Percentiles rank a stretch among this genome's conserved stretches.
These are phyloP conservation scores for Trichomonas vaginalis DNA, from an alignment of 208 protist species.

Conservation along the genomic window DNA sequence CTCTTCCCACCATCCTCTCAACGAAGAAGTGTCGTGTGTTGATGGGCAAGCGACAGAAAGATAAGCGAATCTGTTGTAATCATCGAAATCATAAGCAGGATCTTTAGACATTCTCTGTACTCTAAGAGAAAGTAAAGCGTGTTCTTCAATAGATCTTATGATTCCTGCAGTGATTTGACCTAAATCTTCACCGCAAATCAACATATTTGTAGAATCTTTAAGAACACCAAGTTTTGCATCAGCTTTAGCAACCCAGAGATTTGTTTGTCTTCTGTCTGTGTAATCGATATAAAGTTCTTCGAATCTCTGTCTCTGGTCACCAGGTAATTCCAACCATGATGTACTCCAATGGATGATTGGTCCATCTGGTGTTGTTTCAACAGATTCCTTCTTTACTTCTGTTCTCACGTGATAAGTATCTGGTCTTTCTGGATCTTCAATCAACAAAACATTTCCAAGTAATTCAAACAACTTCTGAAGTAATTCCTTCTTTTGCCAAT, in stretches of 20 bases:
- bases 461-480: not conserved
- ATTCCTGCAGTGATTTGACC: not conserved
- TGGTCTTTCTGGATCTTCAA: not conserved
- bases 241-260: not conserved
- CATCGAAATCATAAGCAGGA: not conserved
- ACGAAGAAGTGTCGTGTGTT: not conserved
- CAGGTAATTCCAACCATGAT: not conserved
- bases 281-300: not conserved
- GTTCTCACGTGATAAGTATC: not conserved
- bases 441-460: not conserved
- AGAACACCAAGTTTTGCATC: not conserved
- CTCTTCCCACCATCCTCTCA: not conserved
- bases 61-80: not conserved
- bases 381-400: not conserved
- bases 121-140: not conserved
- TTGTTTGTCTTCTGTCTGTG: not conserved
- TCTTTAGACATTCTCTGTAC: conserved; percentile 1
- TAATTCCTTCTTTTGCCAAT: not conserved
- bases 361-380: not conserved
- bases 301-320: not conserved
- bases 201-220: not conserved
- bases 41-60: not conserved
- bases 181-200: not conserved
- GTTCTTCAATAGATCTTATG: not conserved
- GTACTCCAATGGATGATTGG: not conserved